Evolutionary conservation across 2,329 filamentous ascomycete genomes (phyloP).

Genomic region (Neonectria faginata): DNA sequence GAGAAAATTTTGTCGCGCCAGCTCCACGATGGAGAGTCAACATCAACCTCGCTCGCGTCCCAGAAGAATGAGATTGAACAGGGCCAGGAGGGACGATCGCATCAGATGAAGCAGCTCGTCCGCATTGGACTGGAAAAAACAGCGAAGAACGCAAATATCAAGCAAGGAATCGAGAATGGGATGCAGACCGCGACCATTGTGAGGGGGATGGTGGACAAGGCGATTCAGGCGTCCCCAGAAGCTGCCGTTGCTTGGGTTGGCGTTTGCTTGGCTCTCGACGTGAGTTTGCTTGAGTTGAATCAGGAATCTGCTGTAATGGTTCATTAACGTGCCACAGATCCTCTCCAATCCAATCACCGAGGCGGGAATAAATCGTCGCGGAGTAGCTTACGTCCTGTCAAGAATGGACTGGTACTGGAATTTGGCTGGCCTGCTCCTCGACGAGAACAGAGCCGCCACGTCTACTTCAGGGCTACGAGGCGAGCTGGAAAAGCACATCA

Average conservation of each 20-base stretch:
- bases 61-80: slow-evolving; percentile 6
- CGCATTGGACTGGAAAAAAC: slow-evolving; percentile 19
- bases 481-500: slow-evolving; percentile 46
- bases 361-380: slow-evolving; percentile 44
- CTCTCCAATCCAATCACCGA: slow-evolving; percentile 47
- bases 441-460: slow-evolving; percentile 34
- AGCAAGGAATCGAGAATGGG: slow-evolving; percentile 9
- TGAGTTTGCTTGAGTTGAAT: slow-evolving; percentile 27
- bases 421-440: slow-evolving; percentile 47
- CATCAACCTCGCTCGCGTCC: not conserved
- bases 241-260: slow-evolving; percentile 53
- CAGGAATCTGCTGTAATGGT: not conserved
- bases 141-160: slow-evolving; percentile 9
- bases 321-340: slow-evolving; percentile 38
- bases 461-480: slow-evolving; percentile 26
- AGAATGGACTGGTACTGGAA: slow-evolving; percentile 55
- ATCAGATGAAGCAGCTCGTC: slow-evolving; percentile 25
- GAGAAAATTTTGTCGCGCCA: slow-evolving; percentile 25
- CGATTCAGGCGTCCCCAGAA: slow-evolving; percentile 46
- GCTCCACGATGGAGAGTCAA: not conserved
- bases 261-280: slow-evolving; percentile 50
- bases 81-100: not conserved
- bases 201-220: slow-evolving; percentile 26
- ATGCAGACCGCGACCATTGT: slow-evolving; percentile 4
- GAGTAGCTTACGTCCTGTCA: slow-evolving; percentile 51